A percentile compares a stretch with the other conserved stretches of the same genome.
Evolutionary conservation across 1,284 basidiomycete species (phyloP).

Genomic region (Austroboletus novae-zelandiae): DNA sequence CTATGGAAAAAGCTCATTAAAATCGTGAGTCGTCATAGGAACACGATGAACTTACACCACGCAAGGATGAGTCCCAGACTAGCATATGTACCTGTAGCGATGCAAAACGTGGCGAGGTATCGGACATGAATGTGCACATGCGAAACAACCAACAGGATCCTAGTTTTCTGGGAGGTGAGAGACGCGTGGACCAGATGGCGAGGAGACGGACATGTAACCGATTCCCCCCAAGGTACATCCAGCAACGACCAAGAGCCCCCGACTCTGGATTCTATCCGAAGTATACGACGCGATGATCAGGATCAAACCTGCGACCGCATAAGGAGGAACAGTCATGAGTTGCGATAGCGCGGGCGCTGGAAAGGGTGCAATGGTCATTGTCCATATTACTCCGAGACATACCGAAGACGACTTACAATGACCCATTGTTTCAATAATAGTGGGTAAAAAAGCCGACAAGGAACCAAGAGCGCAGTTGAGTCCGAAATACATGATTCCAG

Average conservation of each 20-base stretch:
- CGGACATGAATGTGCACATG: slow-evolving; percentile 47
- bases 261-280: slow-evolving; percentile 72
- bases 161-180: slow-evolving; percentile 10
- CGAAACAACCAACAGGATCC: slow-evolving; percentile 19
- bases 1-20: slow-evolving; percentile 32
- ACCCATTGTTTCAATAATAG: slow-evolving; percentile 74
- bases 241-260: slow-evolving; percentile 58
- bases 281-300: slow-evolving; percentile 61
- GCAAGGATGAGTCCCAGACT: slow-evolving; percentile 66
- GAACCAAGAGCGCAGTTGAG: slow-evolving; percentile 78
- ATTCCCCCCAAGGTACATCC: slow-evolving; percentile 53
- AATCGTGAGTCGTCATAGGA: neutral
- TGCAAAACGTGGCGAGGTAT: slow-evolving; percentile 70
- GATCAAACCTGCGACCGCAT: slow-evolving; percentile 68
- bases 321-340: slow-evolving; percentile 79
- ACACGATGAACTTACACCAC: slow-evolving; percentile 55
- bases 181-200: neutral
- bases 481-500: slow-evolving; percentile 73
- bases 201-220: slow-evolving; percentile 47
- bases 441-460: slow-evolving; percentile 82
- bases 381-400: neutral
- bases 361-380: neutral
- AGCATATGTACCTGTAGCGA: slow-evolving; percentile 67
- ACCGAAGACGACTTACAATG: slow-evolving; percentile 40
- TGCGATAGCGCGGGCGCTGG: slow-evolving; percentile 56